Conservation (phyloP, 768 basidiomycete species). For the Panaeolus papilionaceus region DNA sequence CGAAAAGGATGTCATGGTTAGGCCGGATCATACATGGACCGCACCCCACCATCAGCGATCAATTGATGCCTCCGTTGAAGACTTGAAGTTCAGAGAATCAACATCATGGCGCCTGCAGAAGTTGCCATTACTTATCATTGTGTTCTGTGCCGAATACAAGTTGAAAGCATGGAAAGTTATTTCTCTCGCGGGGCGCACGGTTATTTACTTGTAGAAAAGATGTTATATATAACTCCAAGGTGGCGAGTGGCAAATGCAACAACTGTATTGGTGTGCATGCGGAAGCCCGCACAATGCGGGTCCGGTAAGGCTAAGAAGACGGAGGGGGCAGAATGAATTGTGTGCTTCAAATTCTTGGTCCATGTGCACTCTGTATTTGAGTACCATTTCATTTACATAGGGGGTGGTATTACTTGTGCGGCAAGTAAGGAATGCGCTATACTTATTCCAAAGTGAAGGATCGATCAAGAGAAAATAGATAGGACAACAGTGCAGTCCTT, state of each 20-base stretch:
- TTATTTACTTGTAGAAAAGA: too few species aligned
- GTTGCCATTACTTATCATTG: not conserved
- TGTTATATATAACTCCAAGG: too few species aligned
- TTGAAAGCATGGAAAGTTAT: not conserved
- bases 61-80: not conserved
- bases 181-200: too few species aligned
- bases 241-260: not conserved
- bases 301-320: not conserved
- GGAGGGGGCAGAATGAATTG: not conserved
- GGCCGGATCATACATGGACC: not conserved
- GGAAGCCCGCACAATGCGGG: constrained; percentile 2
- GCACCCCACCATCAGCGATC: not conserved
- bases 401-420: too few species aligned
- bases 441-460: too few species aligned
- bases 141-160: not conserved
- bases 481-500: too few species aligned
- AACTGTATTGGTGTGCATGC: not conserved
- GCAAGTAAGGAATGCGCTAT: too few species aligned
- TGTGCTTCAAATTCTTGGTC: not conserved
- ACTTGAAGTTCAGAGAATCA: not conserved
- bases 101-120: not conserved
- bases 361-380: not conserved
- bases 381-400: too few species aligned
- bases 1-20: too few species aligned
- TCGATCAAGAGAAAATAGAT: too few species aligned